These are phyloP conservation scores for Penicillium canescens DNA, from an alignment of 495 filamentous ascomycete species.

Conservation along the genomic window DNA sequence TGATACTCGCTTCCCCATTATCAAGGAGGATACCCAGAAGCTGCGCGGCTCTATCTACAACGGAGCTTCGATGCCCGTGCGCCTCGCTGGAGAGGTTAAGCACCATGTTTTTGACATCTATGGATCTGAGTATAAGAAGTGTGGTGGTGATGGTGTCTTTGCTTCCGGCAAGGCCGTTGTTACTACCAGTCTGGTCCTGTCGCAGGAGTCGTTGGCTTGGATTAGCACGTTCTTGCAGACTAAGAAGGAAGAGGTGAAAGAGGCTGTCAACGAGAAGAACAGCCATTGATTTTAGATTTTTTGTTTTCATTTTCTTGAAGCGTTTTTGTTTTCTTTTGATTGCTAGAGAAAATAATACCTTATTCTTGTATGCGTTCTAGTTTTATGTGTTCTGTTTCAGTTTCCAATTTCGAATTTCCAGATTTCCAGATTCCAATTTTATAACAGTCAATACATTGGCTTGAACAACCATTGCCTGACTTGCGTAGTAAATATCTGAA, in stretches of 20 bases:
- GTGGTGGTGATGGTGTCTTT: constrained; percentile 64
- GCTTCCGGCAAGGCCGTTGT: constrained; percentile 73
- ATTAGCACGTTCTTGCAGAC: constrained; percentile 54
- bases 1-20: constrained; percentile 77
- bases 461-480: too few species aligned
- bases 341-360: constrained; percentile 32
- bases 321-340: constrained; percentile 9
- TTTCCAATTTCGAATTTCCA: neutral
- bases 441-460: too few species aligned
- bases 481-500: too few species aligned
- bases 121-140: constrained; percentile 74
- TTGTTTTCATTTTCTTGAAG: constrained; percentile 3
- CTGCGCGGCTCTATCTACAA: constrained; percentile 66
- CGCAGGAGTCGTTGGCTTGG: constrained; percentile 62
- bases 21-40: constrained; percentile 84
- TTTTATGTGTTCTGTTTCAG: neutral
- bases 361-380: constrained; percentile 4
- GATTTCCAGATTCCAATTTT: neutral
- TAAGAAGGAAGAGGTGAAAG: constrained; percentile 64
- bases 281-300: constrained; percentile 25
- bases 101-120: constrained; percentile 75
- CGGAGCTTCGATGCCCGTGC: constrained; percentile 65
- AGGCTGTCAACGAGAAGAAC: constrained; percentile 55
- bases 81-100: constrained; percentile 66
- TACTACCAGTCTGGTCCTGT: constrained; percentile 71